Base-by-base conservation (phyloP, 75 land plant species). In the Pseudotsuga menziesii region DNA sequence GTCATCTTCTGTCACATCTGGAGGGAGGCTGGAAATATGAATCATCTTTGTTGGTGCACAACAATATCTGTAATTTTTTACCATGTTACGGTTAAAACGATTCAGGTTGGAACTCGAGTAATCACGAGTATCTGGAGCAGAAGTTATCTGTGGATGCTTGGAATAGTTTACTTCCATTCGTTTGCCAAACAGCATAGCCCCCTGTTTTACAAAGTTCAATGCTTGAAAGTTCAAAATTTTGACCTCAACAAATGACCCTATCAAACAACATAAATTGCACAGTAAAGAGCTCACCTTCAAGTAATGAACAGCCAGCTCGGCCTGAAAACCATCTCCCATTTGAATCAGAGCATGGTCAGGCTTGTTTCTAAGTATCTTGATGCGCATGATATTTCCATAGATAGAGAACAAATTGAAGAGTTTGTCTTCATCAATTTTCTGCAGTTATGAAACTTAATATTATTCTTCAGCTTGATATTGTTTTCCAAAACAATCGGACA, bases 291-390 rank as follows among this genome's bases (percentile, higher is more conserved):
- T 44, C 52, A 44, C 52, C 52, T 90, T 94, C 82, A 97, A 81
- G 79, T 89, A 97, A 76, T 87, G 84, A 15, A 97, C 91, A 25
- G 98, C 99, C 81, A 97, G 83, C 80, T 97, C 99, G 57, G 99
- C 94, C 77, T 97, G 99, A 76, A 94, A 91, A 14, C 99, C 99
- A 85, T 97, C 99, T 27, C 86, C 91, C 98, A 97, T 94, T 78
- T 97, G 93, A 27, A 97, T 83, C 12, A 97, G 84, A 26, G 99
- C 99, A 85, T 97, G 99, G 80, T 97, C 99, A 17, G 99, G 99
- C 78, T 97, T 97, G 79, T 91, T 97, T 76, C 89, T 94, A 22
- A 97, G 89, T 17, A 94, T 57, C 84, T 97, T 97, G 26, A 97
- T 92, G 57, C 99, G 91, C 20, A 92, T 69, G 61, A 97, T 94